Evolutionary conservation across 805 yeast species (phyloP), one percentile per base, ranked within the genome.

Genomic region (Candida bentonensis): DNA sequence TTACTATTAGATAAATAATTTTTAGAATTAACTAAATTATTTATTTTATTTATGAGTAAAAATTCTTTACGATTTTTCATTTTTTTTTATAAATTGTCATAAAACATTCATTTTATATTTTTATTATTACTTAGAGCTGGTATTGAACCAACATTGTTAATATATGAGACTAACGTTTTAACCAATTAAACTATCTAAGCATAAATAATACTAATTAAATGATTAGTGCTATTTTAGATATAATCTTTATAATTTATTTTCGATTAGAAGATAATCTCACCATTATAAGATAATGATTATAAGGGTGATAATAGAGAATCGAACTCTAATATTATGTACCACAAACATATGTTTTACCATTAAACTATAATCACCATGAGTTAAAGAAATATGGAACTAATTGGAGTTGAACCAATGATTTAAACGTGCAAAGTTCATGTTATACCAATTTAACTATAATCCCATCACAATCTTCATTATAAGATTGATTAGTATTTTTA

Each of bases 131-230:
- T 25, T 23, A 33, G 15, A 25, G 22, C 33, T n/a, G 44, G 44
- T 26, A 21, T 42, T 25, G 44, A 42, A 42, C 44, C 44, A n/a
- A 34, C 22, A 15, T 42, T 17, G 13, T 22, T 39, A 23, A 25
- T 33, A 34, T 39, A 42, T 26, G 39, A 42, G 40, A 33, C 27
- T 23, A 39, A 17, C 21, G 44, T 42, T 42, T 34, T 42, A 42
- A 42, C 44, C 44, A 41, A 34, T 42, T 42, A 34, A 42, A 42
- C 44, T 34, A 42, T 41, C 43, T 41, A 41, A 41, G 23, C 43
- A 17, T 11, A 17, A 27, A 21, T n/a, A n/a, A n/a, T n/a, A n/a
- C n/a, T n/a, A n/a, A n/a, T n/a, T n/a, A n/a, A n/a, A n/a, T n/a
- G n/a, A n/a, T n/a, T n/a, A n/a, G n/a, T n/a, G n/a, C n/a, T n/a